phyloP scores from a whole-genome alignment of 2,329 filamentous ascomycete genomes.

The Bipolaris bicolor region DNA sequence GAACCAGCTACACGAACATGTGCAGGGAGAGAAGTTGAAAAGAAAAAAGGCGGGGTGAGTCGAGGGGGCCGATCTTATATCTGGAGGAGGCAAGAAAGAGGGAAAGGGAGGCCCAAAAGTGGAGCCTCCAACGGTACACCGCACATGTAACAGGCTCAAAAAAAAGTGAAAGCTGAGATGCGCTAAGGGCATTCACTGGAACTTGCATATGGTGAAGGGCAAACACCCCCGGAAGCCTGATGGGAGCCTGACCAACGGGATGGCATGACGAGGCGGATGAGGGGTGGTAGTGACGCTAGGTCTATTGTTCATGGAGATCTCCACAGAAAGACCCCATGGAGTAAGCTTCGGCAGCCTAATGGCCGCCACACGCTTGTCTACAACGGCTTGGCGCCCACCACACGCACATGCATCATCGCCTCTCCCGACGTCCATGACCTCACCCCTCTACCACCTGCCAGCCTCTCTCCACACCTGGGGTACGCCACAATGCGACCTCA shows the following conservation, averaged over 20 bases:
- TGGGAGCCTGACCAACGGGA: slow-evolving; percentile 6
- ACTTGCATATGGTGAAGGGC: background rate
- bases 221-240: no score
- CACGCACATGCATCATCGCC: slow-evolving; percentile 10
- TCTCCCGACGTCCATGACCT: slow-evolving; percentile 15
- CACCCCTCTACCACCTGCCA: background rate
- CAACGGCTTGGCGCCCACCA: slow-evolving; percentile 7
- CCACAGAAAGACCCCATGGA: slow-evolving; percentile 14
- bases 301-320: slow-evolving; percentile 10
- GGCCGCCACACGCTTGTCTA: slow-evolving; percentile 9
- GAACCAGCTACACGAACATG: background rate
- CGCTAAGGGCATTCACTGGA: background rate
- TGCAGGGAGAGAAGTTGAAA: slow-evolving; percentile 1
- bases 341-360: slow-evolving; percentile 12
- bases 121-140: slow-evolving; percentile 12
- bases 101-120: slow-evolving; percentile 16
- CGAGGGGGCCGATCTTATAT: slow-evolving; percentile 13
- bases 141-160: slow-evolving; percentile 8
- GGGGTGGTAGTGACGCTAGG: slow-evolving; percentile 11
- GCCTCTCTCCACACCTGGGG: background rate
- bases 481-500: slow-evolving; percentile 12
- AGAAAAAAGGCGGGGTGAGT: slow-evolving; percentile 4
- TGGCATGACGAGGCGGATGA: slow-evolving; percentile 2
- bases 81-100: slow-evolving; percentile 4
- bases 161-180: background rate